These are phyloP conservation scores for Aspergillus uvarum DNA, from an alignment of 2,329 filamentous ascomycete species.

Conservation along the genomic window DNA sequence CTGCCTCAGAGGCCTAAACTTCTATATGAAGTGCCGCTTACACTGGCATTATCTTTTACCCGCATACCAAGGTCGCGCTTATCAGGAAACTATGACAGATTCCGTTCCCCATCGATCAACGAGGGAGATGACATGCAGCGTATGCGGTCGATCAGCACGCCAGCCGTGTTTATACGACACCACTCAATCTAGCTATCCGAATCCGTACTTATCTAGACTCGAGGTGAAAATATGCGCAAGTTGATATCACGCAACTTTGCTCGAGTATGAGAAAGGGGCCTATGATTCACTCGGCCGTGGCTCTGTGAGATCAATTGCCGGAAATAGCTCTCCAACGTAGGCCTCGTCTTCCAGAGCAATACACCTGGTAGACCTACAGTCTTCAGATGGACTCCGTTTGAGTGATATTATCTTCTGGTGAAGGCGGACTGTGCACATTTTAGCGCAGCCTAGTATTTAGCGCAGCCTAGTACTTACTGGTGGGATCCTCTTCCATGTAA, in stretches of 20 bases:
- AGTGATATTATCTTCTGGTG: conserved; percentile 6
- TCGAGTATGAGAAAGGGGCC: background rate
- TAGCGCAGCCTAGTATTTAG: conserved; percentile 7
- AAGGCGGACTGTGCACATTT: conserved; percentile 17
- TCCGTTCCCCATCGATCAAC: background rate
- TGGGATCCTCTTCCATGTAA: background rate
- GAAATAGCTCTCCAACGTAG: background rate
- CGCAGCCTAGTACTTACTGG: conserved; percentile 1
- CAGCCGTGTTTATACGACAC: background rate
- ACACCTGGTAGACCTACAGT: background rate
- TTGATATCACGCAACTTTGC: background rate
- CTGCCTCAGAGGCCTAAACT: background rate
- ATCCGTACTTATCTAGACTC: background rate
- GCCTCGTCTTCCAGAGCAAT: background rate
- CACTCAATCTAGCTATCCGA: background rate
- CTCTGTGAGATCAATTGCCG: background rate
- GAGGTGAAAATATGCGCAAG: background rate
- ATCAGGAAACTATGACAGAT: background rate
- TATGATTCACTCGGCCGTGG: background rate
- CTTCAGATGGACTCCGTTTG: background rate
- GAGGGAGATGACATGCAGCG: conserved; percentile 17
- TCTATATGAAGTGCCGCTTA: background rate
- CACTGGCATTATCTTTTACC: background rate
- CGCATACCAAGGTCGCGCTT: background rate
- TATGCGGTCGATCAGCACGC: conserved; percentile 13